A percentile compares a stretch with the other conserved stretches of the same genome.
phyloP scores from a whole-genome alignment of 352 stramenopile species.

The Globisporangium recalcitrans region DNA sequence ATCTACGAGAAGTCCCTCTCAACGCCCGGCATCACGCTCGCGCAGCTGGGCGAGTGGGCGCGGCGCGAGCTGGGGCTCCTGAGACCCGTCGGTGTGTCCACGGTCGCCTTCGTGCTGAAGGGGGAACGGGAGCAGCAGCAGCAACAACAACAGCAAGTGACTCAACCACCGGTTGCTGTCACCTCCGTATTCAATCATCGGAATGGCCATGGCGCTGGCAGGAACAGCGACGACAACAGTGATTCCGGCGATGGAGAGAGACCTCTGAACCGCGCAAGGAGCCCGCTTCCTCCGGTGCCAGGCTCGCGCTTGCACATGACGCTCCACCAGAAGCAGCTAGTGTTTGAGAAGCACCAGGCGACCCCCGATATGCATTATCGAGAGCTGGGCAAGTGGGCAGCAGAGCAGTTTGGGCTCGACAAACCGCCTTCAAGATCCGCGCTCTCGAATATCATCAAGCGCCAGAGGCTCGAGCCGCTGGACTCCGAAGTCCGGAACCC shows the following conservation, averaged over 20 bases:
- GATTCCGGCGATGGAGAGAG: background rate
- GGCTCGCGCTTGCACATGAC: slow-evolving; percentile 10
- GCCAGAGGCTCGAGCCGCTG: background rate
- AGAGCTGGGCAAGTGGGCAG: slow-evolving; percentile 5
- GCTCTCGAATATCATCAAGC: slow-evolving; percentile 7
- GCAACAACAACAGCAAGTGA: background rate
- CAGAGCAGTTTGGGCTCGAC: slow-evolving; percentile 3
- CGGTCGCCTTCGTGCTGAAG: slow-evolving; percentile 4
- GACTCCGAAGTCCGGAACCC: background rate
- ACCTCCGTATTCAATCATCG: background rate
- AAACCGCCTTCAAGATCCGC: background rate
- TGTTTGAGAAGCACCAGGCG: slow-evolving; percentile 5
- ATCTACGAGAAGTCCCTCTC: slow-evolving; percentile 13
- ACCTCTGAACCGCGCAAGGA: too few relatives aligned
- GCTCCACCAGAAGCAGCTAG: background rate
- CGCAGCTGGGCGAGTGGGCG: slow-evolving; percentile 9
- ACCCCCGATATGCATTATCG: slow-evolving; percentile 11
- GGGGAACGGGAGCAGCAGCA: background rate
- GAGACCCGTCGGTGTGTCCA: slow-evolving; percentile 2
- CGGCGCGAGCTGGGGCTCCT: slow-evolving; percentile 5
- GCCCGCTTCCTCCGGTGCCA: background rate
- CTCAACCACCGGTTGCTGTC: background rate
- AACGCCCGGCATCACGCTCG: slow-evolving; percentile 7
- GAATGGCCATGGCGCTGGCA: background rate
- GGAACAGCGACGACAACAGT: too few relatives aligned